These are phyloP conservation scores for Emiliania huxleyi DNA, from an alignment of 78 protist genomes.

Conservation along the genomic window DNA sequence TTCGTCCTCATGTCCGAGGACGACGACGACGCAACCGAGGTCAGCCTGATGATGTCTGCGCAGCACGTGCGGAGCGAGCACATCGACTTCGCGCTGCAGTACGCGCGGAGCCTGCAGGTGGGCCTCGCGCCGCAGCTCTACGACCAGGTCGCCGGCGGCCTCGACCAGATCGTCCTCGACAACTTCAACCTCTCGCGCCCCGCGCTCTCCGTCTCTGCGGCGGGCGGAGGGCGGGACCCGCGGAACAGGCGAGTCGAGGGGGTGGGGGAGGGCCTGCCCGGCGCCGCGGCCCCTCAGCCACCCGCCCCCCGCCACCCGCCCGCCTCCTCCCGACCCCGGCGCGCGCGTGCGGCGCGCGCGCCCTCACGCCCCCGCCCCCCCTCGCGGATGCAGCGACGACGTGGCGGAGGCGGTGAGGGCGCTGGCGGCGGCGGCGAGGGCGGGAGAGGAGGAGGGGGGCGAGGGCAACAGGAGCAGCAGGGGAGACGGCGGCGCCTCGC, in stretches of 20 bases:
- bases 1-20: not conserved
- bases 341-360: too few species aligned
- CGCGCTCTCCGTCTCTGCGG: not conserved
- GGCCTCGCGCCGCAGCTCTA: not conserved
- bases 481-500: too few species aligned
- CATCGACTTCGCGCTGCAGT: not conserved
- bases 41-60: not conserved
- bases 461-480: not conserved
- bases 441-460: not conserved
- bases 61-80: not conserved
- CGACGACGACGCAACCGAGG: not conserved
- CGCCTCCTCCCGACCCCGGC: too few species aligned
- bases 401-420: not conserved
- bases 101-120: not conserved
- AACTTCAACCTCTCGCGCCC: not conserved
- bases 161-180: not conserved
- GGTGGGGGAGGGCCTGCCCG: too few species aligned
- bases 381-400: not conserved
- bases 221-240: not conserved
- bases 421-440: not conserved
- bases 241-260: not conserved
- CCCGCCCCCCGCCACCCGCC: too few species aligned
- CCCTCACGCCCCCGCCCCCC: not conserved
- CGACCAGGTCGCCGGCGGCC: not conserved
- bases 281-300: too few species aligned